These are phyloP conservation scores for Torulaspora franciscae DNA, from an alignment of 805 yeast genomes.

Conservation along the genomic window DNA sequence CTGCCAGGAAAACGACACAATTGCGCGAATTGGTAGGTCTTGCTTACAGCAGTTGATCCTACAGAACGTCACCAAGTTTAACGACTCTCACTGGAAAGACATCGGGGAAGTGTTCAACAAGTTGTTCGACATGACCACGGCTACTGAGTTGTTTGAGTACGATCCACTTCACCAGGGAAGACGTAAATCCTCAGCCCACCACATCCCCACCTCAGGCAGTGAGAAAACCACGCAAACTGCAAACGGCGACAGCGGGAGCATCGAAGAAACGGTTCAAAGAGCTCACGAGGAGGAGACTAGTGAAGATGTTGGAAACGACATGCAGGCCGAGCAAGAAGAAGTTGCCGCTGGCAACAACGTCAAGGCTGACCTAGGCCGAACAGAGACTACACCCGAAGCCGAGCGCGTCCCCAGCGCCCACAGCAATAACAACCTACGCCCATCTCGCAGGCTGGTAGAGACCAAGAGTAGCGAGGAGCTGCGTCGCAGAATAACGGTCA, in stretches of 20 bases:
- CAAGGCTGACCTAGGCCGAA: constrained; percentile 1
- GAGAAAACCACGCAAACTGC: constrained; percentile 11
- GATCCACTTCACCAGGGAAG: constrained; percentile 40
- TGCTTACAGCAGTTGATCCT: constrained; percentile 75
- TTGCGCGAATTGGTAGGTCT: constrained; percentile 88
- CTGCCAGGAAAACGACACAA: constrained; percentile 94
- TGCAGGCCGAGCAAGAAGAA: constrained; percentile 19
- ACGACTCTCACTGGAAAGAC: constrained; percentile 65
- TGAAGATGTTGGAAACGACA: constrained; percentile 37
- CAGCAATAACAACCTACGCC: constrained; percentile 3
- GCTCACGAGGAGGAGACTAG: constrained; percentile 35
- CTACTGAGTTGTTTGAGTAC: constrained; percentile 68
- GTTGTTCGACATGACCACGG: constrained; percentile 78
- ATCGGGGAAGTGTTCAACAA: constrained; percentile 59
- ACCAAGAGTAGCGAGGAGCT: constrained; percentile 37
- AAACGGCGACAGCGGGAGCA: constrained; percentile 33
- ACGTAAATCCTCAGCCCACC: constrained; percentile 16
- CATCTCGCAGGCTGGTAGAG: constrained; percentile 19
- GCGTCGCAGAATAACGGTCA: constrained; percentile 47
- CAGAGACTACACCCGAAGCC: background rate
- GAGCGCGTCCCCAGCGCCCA: constrained; percentile 1
- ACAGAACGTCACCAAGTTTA: constrained; percentile 67
- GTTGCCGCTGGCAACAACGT: constrained; percentile 3
- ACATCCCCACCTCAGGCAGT: constrained; percentile 1
- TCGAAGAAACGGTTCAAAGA: constrained; percentile 32